Conservation (phyloP, 495 filamentous ascomycete species). For the Hyaloscypha variabilis region DNA sequence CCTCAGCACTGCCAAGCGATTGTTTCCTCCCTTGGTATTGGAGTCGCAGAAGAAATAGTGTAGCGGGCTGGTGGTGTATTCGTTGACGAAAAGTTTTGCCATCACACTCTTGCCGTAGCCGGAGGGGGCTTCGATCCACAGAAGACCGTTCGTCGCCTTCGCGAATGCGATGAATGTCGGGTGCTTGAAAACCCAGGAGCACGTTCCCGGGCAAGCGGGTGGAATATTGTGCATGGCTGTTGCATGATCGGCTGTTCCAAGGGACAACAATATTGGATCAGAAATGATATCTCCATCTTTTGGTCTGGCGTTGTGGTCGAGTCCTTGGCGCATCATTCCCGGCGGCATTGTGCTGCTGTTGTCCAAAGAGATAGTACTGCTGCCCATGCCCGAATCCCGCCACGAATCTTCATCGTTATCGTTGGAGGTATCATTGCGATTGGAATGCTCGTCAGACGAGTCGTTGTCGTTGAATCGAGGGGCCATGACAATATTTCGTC, state of each 20-base stretch:
- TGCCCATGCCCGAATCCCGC: conserved; percentile 1
- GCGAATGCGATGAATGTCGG: conserved; percentile 1
- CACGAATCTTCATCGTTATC: conserved; percentile 1
- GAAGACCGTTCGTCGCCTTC: conserved; percentile 1
- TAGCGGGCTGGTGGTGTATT: conserved; percentile 1
- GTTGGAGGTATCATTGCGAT: neutral
- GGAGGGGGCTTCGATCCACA: conserved; percentile 1
- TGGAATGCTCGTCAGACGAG: conserved; percentile 1
- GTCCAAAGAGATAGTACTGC: neutral
- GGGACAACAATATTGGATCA: conserved; percentile 1
- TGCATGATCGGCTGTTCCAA: conserved; percentile 2
- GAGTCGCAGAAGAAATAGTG: conserved; percentile 1
- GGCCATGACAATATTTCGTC: conserved; percentile 2
- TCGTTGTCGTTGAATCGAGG: neutral
- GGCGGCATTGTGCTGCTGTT: conserved; percentile 1
- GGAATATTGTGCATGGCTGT: conserved; percentile 1
- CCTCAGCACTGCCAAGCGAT: neutral
- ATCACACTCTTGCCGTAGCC: conserved; percentile 1
- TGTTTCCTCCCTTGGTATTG: conserved; percentile 2
- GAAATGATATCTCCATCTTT: neutral
- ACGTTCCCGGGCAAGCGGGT: neutral
- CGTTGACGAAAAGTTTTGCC: conserved; percentile 2
- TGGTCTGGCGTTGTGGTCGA: conserved; percentile 1
- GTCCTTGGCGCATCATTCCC: conserved; percentile 1
- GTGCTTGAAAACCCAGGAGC: conserved; percentile 1